These are phyloP conservation scores for Dactylis glomerata DNA, from an alignment of 176 grass and related monocot species.

Conservation along the genomic window DNA sequence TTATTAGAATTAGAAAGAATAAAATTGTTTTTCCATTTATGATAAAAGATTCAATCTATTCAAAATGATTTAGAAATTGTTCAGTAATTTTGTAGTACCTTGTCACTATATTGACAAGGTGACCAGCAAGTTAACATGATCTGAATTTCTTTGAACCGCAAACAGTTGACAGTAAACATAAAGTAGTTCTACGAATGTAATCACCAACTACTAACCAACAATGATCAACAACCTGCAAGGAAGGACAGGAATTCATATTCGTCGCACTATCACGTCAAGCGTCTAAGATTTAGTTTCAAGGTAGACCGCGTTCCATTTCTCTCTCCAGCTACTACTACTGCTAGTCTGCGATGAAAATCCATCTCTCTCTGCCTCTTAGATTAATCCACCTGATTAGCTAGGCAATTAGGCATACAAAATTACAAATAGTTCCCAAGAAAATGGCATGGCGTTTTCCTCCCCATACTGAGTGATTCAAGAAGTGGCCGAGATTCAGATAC, in stretches of 20 bases:
- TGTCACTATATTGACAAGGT: neutral
- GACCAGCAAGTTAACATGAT: neutral
- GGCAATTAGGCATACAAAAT: neutral
- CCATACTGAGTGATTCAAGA: slow-evolving; percentile 19
- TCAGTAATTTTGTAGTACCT: neutral
- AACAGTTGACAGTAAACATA: neutral
- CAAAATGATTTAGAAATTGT: neutral
- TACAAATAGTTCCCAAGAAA: slow-evolving; percentile 21
- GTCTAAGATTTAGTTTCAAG: neutral
- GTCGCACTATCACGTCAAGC: slow-evolving; percentile 3
- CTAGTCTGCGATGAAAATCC: slow-evolving; percentile 23
- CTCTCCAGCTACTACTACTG: neutral
- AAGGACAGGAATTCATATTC: slow-evolving; percentile 19
- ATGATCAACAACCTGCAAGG: slow-evolving; percentile 14
- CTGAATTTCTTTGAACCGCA: neutral
- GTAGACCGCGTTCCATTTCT: neutral
- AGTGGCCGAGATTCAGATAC: slow-evolving; percentile 59
- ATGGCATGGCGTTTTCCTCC: neutral
- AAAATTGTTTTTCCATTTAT: neutral
- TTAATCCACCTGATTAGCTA: neutral
- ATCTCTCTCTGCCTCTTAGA: neutral
- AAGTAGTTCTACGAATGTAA: neutral
- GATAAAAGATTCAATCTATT: neutral
- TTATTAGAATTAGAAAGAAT: neutral
- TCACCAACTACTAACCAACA: neutral